These are phyloP conservation scores for Tetrapisispora fleetii DNA, from an alignment of 805 yeast genomes.

Conservation along the genomic window DNA sequence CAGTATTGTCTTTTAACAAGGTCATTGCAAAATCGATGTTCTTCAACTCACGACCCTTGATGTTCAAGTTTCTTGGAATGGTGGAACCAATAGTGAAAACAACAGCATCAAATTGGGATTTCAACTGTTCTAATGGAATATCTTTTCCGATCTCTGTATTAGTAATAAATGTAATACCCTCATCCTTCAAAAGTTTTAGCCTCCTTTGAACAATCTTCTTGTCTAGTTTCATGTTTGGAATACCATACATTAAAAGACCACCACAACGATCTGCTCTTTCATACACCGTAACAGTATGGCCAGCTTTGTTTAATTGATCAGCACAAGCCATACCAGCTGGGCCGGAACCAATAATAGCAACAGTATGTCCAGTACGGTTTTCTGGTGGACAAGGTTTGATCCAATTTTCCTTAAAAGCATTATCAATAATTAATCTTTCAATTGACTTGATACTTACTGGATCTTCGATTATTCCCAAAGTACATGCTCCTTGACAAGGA, in stretches of 20 bases:
- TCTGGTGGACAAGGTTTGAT: conserved; percentile 74
- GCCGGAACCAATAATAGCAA: conserved; percentile 92
- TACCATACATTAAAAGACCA: conserved; percentile 97
- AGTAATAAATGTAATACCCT: conserved; percentile 74
- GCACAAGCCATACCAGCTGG: conserved; percentile 97
- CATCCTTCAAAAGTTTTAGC: conserved; percentile 79
- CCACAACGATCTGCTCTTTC: conserved; percentile 95
- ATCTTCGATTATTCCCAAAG: conserved; percentile 83
- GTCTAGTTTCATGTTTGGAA: conserved; percentile 97
- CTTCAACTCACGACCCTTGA: conserved; percentile 85
- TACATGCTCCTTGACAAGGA: conserved; percentile 97
- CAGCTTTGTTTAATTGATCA: conserved; percentile 93
- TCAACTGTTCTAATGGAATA: conserved; percentile 59
- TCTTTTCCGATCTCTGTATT: conserved; percentile 81
- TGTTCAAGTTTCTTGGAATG: conserved; percentile 87
- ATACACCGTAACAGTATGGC: conserved; percentile 83
- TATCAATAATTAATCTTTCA: conserved; percentile 92
- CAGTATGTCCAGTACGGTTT: conserved; percentile 69
- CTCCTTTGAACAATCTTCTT: conserved; percentile 88
- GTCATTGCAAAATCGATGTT: conserved; percentile 95
- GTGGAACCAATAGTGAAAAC: conserved; percentile 91
- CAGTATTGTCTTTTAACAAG: conserved; percentile 76
- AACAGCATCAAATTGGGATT: conserved; percentile 65
- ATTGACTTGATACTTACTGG: conserved; percentile 95
- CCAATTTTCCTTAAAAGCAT: conserved; percentile 96